A percentile compares a stretch with the other conserved stretches of the same genome.
Evolutionary conservation across 2,329 filamentous ascomycete species (phyloP).

Genomic region (Dactylellina haptotyla): DNA sequence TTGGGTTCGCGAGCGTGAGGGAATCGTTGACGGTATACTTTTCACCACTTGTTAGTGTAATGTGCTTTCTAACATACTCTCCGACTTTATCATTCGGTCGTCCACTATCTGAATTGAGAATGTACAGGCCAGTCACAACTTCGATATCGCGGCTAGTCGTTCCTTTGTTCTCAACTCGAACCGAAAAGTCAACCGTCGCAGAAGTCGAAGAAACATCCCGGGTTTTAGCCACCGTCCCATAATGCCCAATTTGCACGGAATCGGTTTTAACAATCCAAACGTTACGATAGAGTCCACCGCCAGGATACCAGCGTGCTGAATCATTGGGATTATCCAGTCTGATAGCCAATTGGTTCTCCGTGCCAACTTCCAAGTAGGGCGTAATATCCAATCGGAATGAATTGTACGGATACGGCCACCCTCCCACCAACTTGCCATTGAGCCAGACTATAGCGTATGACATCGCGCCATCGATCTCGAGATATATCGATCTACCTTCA

Average conservation of each 20-base stretch:
- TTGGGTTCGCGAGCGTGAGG: constrained; percentile 61
- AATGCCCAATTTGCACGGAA: constrained; percentile 67
- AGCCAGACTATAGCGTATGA: constrained; percentile 66
- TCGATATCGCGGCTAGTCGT: constrained; percentile 59
- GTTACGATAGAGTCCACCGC: no score
- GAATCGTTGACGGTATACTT: constrained; percentile 61
- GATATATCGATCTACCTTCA: constrained; percentile 62
- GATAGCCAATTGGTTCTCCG: no score
- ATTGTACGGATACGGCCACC: no score
- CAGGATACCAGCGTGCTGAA: no score
- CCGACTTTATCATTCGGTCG: constrained; percentile 59
- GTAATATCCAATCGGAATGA: no score
- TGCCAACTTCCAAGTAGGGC: no score
- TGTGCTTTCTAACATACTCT: constrained; percentile 59
- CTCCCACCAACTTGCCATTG: no score
- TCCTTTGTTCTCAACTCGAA: constrained; percentile 65
- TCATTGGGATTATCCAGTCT: no score
- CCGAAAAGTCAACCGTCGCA: constrained; percentile 63
- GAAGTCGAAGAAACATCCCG: constrained; percentile 63
- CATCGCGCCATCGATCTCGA: constrained; percentile 68
- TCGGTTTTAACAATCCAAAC: no score
- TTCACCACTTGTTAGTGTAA: constrained; percentile 59
- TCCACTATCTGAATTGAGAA: constrained; percentile 60
- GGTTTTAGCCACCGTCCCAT: constrained; percentile 66
- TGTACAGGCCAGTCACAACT: constrained; percentile 63